Base-by-base conservation (phyloP, 208 protist genomes). In the Trypanosoma lewisi region DNA sequence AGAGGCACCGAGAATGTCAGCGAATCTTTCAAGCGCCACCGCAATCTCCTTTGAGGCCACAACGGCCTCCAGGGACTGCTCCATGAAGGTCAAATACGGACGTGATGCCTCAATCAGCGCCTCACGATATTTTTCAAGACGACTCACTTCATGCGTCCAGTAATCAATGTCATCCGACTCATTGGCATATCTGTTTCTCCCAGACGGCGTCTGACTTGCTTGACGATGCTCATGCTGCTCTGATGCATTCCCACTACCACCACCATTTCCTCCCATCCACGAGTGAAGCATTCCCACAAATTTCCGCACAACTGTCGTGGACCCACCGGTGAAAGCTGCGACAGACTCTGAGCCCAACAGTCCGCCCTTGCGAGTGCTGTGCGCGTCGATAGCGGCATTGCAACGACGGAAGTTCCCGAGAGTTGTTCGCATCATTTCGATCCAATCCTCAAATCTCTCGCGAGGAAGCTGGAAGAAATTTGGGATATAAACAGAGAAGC, bases 401-500 rank as follows among this genome's bases (percentile, higher is more conserved):
- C 76, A 74, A 21, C 54, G 53, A 45, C 80, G 82, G 36, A 85
- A 80, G 19, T 82, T 66, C 12, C 53, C 63, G 11, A 91, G 65
- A 4, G 56, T 54, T 2, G 51, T 41, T 3, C 77, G 80, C 76
- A 92, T 77, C 37, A 53, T 64, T 12, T 62, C 60, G 41, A 89
- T 44, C 62, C 79, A 84, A 16, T 72, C 74, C 53, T 87, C 74
- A 63, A 95, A 92, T 39, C 61, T 84, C 63, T 90, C 83, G 5
- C 88, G 85, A 4, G 81, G 70, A 28, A 89, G 71, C 25, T 87
- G 70, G 62, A 95, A 92, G 70, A 95, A 95, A 27, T 69, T 65
- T 0, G 80, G 75, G n/a, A 82, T 71, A 65, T 73, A 92, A 53
- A 79, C 56, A 17, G 83, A 89, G 67, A 86, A 91, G 63, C 86